Conservation (phyloP, 768 basidiomycete genomes). For the Mycena latifolia region DNA sequence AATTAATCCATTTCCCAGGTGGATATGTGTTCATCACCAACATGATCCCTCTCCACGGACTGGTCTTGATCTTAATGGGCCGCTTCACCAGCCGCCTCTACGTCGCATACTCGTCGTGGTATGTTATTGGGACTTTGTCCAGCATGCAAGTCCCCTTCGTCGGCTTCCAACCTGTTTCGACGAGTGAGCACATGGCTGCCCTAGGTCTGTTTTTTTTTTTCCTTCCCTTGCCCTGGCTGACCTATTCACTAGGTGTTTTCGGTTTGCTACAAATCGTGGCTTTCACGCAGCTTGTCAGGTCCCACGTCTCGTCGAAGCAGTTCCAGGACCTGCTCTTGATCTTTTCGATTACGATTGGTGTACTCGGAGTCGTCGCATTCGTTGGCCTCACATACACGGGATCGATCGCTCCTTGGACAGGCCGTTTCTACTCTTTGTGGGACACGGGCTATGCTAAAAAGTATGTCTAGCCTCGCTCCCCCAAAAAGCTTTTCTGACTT, state of each 20-base stretch:
- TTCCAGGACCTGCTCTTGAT: constrained; percentile 86
- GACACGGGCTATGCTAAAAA: constrained; percentile 99
- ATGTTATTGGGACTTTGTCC: constrained; percentile 95
- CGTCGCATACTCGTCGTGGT: constrained; percentile 97
- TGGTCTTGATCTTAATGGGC: constrained; percentile 97
- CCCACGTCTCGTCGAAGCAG: constrained; percentile 91
- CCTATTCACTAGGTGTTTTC: constrained; percentile 77
- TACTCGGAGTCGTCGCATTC: constrained; percentile 80
- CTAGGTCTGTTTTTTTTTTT: constrained; percentile 67
- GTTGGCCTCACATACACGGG: constrained; percentile 90
- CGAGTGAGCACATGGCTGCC: constrained; percentile 99
- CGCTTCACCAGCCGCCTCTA: constrained; percentile 94
- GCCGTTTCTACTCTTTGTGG: constrained; percentile 99
- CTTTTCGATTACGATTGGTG: constrained; percentile 75
- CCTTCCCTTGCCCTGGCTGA: constrained; percentile 22
- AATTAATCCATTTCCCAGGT: constrained; percentile 52
- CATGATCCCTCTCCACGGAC: constrained; percentile 97
- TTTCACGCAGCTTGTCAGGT: constrained; percentile 89
- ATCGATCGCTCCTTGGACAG: constrained; percentile 99
- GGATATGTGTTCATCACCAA: constrained; percentile 99
- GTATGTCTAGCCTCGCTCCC: constrained; percentile 55
- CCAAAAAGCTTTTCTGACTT: constrained; percentile 28
- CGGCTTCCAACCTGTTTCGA: constrained; percentile 97
- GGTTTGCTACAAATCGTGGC: constrained; percentile 97
- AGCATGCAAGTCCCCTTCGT: constrained; percentile 99